These are phyloP conservation scores for Phalaenopsis aphrodite DNA, from an alignment of 106 monocot species.

Conservation along the genomic window DNA sequence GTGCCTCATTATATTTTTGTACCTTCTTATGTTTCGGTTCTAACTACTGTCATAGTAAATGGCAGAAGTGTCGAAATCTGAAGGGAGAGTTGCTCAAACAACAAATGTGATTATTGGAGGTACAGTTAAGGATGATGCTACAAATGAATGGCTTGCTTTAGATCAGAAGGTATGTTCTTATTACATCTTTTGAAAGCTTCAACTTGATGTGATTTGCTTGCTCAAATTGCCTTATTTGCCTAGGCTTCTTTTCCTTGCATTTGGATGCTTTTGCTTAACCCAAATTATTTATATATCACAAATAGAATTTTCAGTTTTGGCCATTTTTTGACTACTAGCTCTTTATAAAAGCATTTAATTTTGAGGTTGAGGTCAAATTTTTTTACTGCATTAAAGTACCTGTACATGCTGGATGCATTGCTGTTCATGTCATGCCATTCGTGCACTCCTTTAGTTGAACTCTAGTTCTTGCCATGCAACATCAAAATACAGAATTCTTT, in stretches of 20 bases:
- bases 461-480: neutral
- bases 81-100: conserved; percentile 87
- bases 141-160: conserved; percentile 86
- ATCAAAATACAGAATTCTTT: no score
- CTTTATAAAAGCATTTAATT: no score
- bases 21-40: conserved; percentile 12
- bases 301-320: no score
- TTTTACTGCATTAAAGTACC: neutral
- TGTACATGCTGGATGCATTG: neutral
- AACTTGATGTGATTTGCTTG: neutral
- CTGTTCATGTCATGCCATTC: neutral
- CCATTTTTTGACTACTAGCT: no score
- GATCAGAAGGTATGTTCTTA: conserved; percentile 73
- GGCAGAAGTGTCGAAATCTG: conserved; percentile 84
- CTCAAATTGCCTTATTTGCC: neutral
- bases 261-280: neutral
- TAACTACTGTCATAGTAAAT: conserved; percentile 10
- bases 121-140: conserved; percentile 87
- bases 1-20: conserved; percentile 7
- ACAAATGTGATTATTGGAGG: conserved; percentile 94
- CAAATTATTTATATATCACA: no score
- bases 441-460: neutral
- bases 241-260: neutral
- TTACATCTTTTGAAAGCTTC: neutral
- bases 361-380: neutral